Conservation (phyloP, 371 early-diverging fungal species). For the Mortierella sp. region DNA sequence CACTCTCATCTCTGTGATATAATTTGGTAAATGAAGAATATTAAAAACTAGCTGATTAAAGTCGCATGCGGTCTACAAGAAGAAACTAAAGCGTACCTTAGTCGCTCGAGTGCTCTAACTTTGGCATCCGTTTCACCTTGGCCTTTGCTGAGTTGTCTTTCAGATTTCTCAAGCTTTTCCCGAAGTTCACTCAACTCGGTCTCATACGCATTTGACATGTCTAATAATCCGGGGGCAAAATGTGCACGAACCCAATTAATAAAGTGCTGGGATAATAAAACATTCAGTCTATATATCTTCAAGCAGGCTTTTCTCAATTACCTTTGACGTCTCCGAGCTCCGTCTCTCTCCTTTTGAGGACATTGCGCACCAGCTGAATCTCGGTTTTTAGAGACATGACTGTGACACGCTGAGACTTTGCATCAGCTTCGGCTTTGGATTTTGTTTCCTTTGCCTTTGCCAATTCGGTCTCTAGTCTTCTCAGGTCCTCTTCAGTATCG, state of each 20-base stretch:
- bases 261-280: neutral
- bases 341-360: slow-evolving; percentile 51
- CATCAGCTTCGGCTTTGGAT: slow-evolving; percentile 49
- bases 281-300: neutral
- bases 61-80: neutral
- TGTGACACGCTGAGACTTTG: slow-evolving; percentile 43
- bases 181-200: slow-evolving; percentile 41
- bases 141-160: slow-evolving; percentile 42
- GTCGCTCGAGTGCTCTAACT: slow-evolving; percentile 38
- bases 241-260: neutral
- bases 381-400: slow-evolving; percentile 55
- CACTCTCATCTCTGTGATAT: slow-evolving; percentile 40
- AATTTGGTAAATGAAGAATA: neutral
- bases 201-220: slow-evolving; percentile 48
- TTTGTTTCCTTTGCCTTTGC: slow-evolving; percentile 42
- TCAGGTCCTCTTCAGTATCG: slow-evolving; percentile 41
- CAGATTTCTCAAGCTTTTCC: slow-evolving; percentile 41
- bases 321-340: slow-evolving; percentile 55
- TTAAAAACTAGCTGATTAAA: neutral
- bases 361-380: slow-evolving; percentile 51
- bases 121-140: slow-evolving; percentile 50
- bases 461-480: slow-evolving; percentile 34
- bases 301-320: slow-evolving; percentile 7
- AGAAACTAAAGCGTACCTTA: slow-evolving; percentile 22
- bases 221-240: slow-evolving; percentile 11